Percentiles rank a stretch among this genome's conserved stretches.
phyloP scores from a whole-genome alignment of 176 grass and related monocot species.

The Hordeum marinum region DNA sequence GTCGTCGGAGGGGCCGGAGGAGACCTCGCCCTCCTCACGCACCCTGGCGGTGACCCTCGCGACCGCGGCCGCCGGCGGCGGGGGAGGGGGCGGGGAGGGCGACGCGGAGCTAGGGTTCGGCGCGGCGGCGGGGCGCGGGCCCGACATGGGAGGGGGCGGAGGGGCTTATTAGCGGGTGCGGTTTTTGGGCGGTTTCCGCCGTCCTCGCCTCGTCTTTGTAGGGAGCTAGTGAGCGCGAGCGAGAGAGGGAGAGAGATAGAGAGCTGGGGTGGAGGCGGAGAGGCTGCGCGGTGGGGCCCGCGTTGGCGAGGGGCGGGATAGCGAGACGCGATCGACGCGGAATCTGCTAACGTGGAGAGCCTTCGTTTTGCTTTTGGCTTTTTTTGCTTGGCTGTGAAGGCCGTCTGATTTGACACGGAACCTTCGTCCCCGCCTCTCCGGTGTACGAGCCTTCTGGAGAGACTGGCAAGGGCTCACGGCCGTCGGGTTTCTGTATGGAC shows the following conservation, averaged over 20 bases:
- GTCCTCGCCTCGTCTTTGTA: not conserved
- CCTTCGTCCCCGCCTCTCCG: not conserved
- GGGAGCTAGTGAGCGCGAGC: not conserved
- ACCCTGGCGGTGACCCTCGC: slow-evolving; percentile 10
- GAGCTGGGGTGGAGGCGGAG: not conserved
- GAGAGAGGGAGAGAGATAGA: not conserved
- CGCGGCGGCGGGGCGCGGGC: slow-evolving; percentile 1
- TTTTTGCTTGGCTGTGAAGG: not conserved
- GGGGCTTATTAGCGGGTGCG: not conserved
- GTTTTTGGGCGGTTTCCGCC: slow-evolving; percentile 20
- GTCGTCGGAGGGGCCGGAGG: slow-evolving; percentile 57
- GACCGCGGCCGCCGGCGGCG: not conserved
- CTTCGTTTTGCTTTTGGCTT: not conserved
- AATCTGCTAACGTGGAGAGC: not conserved
- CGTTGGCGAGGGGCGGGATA: not conserved
- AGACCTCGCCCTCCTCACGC: slow-evolving; percentile 71
- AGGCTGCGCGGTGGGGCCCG: slow-evolving; percentile 16
- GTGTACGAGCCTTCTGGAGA: not conserved
- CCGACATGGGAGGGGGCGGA: slow-evolving; percentile 24
- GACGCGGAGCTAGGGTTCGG: slow-evolving; percentile 31
- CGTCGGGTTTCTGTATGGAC: not conserved
- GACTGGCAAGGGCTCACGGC: not conserved
- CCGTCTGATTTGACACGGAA: not conserved
- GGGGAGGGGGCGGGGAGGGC: not conserved
- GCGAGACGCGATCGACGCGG: not conserved